Percentiles rank a stretch among this genome's conserved stretches.
These are phyloP conservation scores for Trametes polyzona DNA, from an alignment of 1,284 basidiomycete species.

Conservation along the genomic window DNA sequence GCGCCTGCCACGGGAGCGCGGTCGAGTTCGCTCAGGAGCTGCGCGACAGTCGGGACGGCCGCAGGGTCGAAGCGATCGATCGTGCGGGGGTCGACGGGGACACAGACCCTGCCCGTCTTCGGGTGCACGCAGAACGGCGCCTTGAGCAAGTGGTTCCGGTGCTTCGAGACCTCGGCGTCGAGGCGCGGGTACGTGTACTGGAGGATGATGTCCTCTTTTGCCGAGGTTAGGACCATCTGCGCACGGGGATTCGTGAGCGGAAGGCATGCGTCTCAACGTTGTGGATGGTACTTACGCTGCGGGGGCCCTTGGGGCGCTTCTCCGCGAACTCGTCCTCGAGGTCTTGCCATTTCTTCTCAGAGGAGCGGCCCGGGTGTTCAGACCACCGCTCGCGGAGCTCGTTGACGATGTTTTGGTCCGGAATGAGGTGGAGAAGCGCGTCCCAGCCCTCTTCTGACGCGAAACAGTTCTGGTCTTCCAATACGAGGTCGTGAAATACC, in stretches of 20 bases:
- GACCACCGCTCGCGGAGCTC: conserved; percentile 68
- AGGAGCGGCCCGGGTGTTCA: conserved; percentile 54
- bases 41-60: conserved; percentile 83
- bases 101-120: conserved; percentile 94
- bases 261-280: too few species aligned
- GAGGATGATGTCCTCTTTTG: conserved; percentile 86
- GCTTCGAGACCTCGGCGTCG: conserved; percentile 97
- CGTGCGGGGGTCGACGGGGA: conserved; percentile 82
- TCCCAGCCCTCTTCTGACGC: conserved; percentile 73
- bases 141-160: conserved; percentile 97
- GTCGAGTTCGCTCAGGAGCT: conserved; percentile 83
- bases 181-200: conserved; percentile 97
- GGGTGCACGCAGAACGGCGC: conserved; percentile 98
- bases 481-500: conserved; percentile 72
- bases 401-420: conserved; percentile 56
- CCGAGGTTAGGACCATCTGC: conserved; percentile 44
- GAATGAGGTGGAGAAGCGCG: conserved; percentile 76
- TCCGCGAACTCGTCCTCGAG: conserved; percentile 47
- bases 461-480: conserved; percentile 91
- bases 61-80: conserved; percentile 90
- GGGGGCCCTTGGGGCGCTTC: conserved; percentile 33
- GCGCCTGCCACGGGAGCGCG: conserved; percentile 39
- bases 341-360: conserved; percentile 77
- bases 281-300: too few species aligned
- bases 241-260: background rate